Evolutionary conservation across 2,329 filamentous ascomycete genomes (phyloP).

Genomic region (Penicillium oxalicum): DNA sequence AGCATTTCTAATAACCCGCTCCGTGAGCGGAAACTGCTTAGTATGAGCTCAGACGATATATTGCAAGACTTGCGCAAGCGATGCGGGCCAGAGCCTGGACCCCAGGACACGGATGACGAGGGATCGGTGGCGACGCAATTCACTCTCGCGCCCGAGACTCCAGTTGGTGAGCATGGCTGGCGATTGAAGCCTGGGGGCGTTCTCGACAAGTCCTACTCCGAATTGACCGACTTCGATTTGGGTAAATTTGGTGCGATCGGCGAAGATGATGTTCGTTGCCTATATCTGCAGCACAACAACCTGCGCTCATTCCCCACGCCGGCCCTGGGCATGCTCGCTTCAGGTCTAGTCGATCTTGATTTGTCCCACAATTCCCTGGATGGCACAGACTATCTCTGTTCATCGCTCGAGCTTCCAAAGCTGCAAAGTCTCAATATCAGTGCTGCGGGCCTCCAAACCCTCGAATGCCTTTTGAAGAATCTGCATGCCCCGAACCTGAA

Average conservation of each 20-base stretch:
- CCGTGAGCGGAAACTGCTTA: constrained; percentile 77
- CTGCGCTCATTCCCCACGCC: constrained; percentile 62
- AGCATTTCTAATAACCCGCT: constrained; percentile 84
- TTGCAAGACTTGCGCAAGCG: constrained; percentile 66
- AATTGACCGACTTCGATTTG: constrained; percentile 52
- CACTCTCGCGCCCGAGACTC: constrained; percentile 42
- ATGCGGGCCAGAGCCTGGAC: constrained; percentile 49
- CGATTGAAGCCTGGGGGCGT: constrained; percentile 41
- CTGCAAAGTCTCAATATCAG: constrained; percentile 72
- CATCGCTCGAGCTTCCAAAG: constrained; percentile 62
- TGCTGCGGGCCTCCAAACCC: constrained; percentile 65
- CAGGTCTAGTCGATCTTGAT: constrained; percentile 65
- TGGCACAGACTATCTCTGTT: constrained; percentile 59
- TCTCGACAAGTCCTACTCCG: constrained; percentile 64
- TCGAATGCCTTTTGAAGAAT: constrained; percentile 59
- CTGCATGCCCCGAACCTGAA: constrained; percentile 70
- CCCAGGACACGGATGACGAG: constrained; percentile 34
- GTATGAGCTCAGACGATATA: constrained; percentile 71
- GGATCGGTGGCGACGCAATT: constrained; percentile 39
- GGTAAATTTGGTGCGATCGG: constrained; percentile 42
- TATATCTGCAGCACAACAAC: constrained; percentile 72
- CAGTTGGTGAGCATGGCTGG: constrained; percentile 28
- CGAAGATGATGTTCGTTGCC: constrained; percentile 45
- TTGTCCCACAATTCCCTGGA: constrained; percentile 69
- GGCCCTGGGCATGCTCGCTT: constrained; percentile 64